Base-by-base conservation (phyloP, 176 grass and related monocot species). In the Saccharum officinarum region DNA sequence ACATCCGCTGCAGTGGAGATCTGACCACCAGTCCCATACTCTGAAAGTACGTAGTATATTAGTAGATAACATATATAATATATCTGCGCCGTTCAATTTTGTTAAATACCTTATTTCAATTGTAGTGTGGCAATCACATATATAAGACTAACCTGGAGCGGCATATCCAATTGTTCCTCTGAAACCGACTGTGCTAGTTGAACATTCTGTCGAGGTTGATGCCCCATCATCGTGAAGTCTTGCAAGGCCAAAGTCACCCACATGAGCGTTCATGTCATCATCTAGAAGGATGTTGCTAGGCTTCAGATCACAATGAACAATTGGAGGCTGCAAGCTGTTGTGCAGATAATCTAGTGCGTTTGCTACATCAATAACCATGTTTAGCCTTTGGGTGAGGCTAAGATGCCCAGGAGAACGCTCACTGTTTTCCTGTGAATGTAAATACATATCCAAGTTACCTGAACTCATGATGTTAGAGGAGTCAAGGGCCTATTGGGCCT, bases 241-340 rank as follows among this genome's bases (percentile, higher is more conserved):
- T 34, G 77, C 76, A 5, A 90, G 67, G 9, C 88, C 83, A 86
- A 90, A 90, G 72, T 90, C 88, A 16, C 83, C 44, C 10, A 90
- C 70, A 49, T 61, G 78, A 44, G 88, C 83, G 25, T 8, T 31
- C 75, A 86, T 80, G 25, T 85, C 70, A 74, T 90, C 60, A 69
- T 90, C 83, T 37, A 86, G 88, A 81, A 90, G 76, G 74, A 85
- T 52, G 2, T 85, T 85, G 68, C 52, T 73, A 62, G 80, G 80
- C 69, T 83, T 83, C 54, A 63, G 62, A 62, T 83, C 80, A 46
- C 88, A 90, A 42, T 90, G 88, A 45, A 90, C 68, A 59, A 86
- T 40, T 36, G 77, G 49, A n/a, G 60, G 54, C 12, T 39, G 18
- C 55, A 52, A 65, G 42, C 41, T 14, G 17, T 78, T 34, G 57